Base-by-base conservation (phyloP, 345 rosid genomes). In the Passiflora organensis region DNA sequence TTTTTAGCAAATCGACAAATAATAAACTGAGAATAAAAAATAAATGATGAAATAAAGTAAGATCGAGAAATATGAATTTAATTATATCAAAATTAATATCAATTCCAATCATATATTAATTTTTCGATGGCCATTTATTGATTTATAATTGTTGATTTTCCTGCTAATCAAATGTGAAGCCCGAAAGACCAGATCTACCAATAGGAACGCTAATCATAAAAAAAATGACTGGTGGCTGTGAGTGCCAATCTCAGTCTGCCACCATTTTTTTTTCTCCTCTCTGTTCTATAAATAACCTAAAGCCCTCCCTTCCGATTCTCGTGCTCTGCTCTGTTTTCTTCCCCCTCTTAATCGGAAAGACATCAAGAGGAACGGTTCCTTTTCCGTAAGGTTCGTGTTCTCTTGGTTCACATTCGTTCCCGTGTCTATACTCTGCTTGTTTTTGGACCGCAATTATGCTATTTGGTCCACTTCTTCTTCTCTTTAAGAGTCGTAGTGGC, bases 341-440 rank as follows among this genome's bases (percentile, higher is more conserved):
- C 13, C 18, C 48, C 2, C 13, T 41, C 36, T 19, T 0, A 20
- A 1, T 24, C 17, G n/a, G 21, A 11, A 38, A 28, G 39, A 50
- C 55, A 65, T 47, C 47, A 58, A n/a, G n/a, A 12, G 5, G 20
- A 11, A 48, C 59, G 48, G 49, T 66, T 58, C 59, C 45, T 13
- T 46, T 25, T 58, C 70, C 70, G 59, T 16, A 37, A 66, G 64
- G 64, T 28, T 18, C 6, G 70, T 10, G 21, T 44, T 36, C 28
- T 50, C 12, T 5, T 38, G 17, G 11, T 39, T 28, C 13, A 22
- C 53, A 11, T 4, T 16, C 13, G 43, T 36, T 36, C 22, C 24
- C 62, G 47, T 23, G 44, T 15, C 12, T 2, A 11, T 2, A 47
- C 23, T 18, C 6, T n/a, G n/a, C 51, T 13, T 0, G 2, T 21